Evolutionary conservation across 148 eudicot species (phyloP), one percentile per base, ranked within the genome.

Genomic region (Arbutus unedo): DNA sequence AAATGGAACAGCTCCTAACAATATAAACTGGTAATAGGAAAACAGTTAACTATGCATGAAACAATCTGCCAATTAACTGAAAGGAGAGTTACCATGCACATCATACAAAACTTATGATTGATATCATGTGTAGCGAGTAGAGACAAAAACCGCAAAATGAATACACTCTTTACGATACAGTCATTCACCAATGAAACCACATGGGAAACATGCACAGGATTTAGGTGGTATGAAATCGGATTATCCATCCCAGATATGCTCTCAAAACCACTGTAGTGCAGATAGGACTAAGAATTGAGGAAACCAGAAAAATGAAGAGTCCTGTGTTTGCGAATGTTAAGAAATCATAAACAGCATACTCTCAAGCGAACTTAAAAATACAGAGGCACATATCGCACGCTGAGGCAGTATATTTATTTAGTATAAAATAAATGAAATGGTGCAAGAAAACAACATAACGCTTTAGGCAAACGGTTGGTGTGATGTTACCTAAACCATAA

Each of bases 1-100:
- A 80, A 93, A 93, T 45, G 97, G 97, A 87, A 93, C 97, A 79
- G 97, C 97, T 25, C 97, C 97, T 84, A 93, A 86, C 85, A 93
- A 81, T 70, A 93, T 82, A 90, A 89, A 92, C 97, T 93, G 92
- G 70, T 4, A 81, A 87, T 19, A 78, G 51, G 81, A 77, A 85
- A 71, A 59, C 43, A 70, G 81, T 87, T 48, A 86, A 48, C 49
- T 54, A 70, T 0, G 2, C 56, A 55, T 25, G 68, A 21, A 50
- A 11, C 6, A 16, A 74, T 64, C 9, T 23, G 19, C 68, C 66
- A 67, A 48, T 41, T 31, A 66, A 31, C 44, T 8, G 44, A 80
- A 67, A 49, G 23, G 25, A 80, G 75, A 80, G 18, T n/a, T 41
- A 25, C 64, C 38, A 70, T 19, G 47, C 21, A 19, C 76, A 51